Conservation (phyloP, 2,329 filamentous ascomycete genomes). For the Aspergillus novoparasiticus region DNA sequence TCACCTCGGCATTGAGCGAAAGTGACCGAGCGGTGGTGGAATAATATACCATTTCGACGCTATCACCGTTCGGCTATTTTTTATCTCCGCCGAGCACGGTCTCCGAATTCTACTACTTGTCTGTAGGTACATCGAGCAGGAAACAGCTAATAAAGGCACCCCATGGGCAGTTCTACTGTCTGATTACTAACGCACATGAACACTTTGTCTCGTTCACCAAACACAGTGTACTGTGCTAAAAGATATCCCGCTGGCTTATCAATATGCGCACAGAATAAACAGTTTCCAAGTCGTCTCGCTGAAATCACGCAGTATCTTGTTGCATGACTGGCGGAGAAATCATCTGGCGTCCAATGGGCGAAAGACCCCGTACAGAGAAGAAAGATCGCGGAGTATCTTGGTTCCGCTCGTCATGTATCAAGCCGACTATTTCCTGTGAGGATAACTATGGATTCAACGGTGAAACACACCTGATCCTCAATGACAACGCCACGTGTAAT, state of each 20-base stretch:
- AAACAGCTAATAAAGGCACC: neutral
- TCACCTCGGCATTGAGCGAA: neutral
- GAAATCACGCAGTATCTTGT: no score
- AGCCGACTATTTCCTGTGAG: neutral
- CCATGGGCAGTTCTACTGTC: no score
- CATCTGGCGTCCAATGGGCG: no score
- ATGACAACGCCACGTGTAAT: neutral
- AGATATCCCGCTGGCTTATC: neutral
- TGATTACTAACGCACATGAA: neutral
- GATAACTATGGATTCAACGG: neutral
- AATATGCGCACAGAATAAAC: no score
- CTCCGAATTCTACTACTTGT: neutral
- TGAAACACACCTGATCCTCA: neutral
- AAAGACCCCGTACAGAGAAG: neutral
- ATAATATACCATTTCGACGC: neutral
- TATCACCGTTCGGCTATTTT: neutral
- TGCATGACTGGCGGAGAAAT: neutral
- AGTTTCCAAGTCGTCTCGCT: no score
- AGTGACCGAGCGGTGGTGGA: neutral
- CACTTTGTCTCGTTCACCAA: neutral
- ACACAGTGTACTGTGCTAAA: neutral
- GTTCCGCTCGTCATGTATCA: neutral
- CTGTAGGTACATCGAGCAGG: neutral
- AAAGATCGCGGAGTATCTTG: neutral
- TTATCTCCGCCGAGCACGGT: neutral